Evolutionary conservation across 1,139 yeast genomes (phyloP).

Genomic region (Candida tunisiensis): DNA sequence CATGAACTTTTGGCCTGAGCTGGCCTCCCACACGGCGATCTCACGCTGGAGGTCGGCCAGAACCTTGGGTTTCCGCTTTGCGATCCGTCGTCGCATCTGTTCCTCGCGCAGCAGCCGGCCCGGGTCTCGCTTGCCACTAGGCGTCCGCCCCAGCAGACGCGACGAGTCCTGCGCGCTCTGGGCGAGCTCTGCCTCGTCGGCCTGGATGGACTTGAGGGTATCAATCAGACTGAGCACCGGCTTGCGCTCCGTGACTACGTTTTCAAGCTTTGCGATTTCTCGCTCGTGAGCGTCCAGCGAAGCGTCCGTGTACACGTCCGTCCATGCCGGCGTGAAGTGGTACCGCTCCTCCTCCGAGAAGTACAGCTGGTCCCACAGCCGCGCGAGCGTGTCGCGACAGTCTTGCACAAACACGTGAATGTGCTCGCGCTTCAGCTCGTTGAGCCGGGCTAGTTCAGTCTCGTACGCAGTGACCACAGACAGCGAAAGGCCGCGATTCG

Average conservation of each 20-base stretch:
- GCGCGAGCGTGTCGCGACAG: constrained; percentile 38
- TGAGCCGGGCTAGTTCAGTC: constrained; percentile 39
- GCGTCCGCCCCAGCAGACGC: constrained; percentile 37
- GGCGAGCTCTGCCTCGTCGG: constrained; percentile 45
- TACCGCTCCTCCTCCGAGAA: constrained; percentile 30
- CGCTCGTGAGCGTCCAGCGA: constrained; percentile 41
- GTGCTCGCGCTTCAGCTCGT: constrained; percentile 40
- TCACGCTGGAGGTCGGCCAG: constrained; percentile 33
- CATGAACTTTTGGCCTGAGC: constrained; percentile 17
- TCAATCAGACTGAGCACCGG: constrained; percentile 39
- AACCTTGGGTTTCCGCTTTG: constrained; percentile 49
- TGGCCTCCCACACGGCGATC: constrained; percentile 30
- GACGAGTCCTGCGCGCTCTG: constrained; percentile 70
- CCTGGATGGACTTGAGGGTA: constrained; percentile 35
- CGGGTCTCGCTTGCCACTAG: constrained; percentile 34
- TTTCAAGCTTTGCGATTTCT: constrained; percentile 36
- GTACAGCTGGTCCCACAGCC: constrained; percentile 45
- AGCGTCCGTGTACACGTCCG: constrained; percentile 33
- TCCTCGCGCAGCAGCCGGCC: constrained; percentile 70
- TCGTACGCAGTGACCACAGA: constrained; percentile 24
- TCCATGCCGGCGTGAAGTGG: constrained; percentile 20
- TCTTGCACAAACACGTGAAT: constrained; percentile 53
- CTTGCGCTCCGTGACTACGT: constrained; percentile 32
- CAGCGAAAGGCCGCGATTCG: constrained; percentile 14
- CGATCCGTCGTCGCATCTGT: constrained; percentile 47